These are phyloP conservation scores for Mrakia gelida DNA, from an alignment of 768 basidiomycete genomes.

Conservation along the genomic window DNA sequence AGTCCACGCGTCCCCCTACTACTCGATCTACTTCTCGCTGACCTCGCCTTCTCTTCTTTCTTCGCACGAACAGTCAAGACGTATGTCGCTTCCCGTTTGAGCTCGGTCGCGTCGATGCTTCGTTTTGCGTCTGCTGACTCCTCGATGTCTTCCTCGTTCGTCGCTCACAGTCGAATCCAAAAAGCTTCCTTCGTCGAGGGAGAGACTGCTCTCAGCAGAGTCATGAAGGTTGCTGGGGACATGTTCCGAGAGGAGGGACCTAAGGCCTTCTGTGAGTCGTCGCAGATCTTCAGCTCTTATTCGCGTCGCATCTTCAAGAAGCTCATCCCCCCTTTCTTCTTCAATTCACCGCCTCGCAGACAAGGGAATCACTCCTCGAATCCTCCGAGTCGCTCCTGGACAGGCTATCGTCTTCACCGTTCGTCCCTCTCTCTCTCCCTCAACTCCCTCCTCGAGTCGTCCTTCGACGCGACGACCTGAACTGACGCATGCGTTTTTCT, in stretches of 20 bases:
- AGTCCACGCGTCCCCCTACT: neutral
- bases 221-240: constrained; percentile 72
- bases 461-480: neutral
- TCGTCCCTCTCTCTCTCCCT: constrained; percentile 22
- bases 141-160: constrained; percentile 16
- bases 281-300: too few relatives aligned
- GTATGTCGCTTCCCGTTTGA: neutral
- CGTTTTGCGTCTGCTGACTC: neutral
- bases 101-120: neutral
- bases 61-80: constrained; percentile 10
- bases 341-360: constrained; percentile 40
- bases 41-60: neutral
- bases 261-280: constrained; percentile 61
- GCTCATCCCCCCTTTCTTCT: neutral
- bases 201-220: constrained; percentile 71
- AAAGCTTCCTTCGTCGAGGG: constrained; percentile 71
- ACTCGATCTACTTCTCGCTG: neutral
- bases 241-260: constrained; percentile 92
- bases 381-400: constrained; percentile 88
- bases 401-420: constrained; percentile 94
- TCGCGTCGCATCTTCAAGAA: too few relatives aligned
- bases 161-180: constrained; percentile 61
- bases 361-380: constrained; percentile 96
- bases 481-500: neutral
- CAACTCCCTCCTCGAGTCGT: neutral